Percentiles rank a stretch among this genome's conserved stretches.
Conservation (phyloP, 257 asterid species). For the Primulina huaijiensis region DNA sequence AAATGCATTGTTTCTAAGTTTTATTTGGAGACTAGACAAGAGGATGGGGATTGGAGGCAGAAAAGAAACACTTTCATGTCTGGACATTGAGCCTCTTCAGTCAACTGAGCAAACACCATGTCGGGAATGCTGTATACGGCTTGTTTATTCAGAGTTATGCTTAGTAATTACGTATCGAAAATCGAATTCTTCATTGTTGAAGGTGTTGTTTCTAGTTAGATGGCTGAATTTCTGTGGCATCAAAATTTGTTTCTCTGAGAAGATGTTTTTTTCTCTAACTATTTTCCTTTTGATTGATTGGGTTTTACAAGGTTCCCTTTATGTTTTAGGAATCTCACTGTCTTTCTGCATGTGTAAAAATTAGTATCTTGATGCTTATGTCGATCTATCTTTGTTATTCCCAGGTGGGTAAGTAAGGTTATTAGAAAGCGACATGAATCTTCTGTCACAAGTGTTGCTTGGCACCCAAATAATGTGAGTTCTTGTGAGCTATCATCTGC, state of each 20-base stretch:
- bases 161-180: too few relatives aligned
- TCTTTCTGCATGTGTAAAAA: conserved; percentile 4
- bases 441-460: conserved; percentile 91
- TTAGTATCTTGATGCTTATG: conserved; percentile 13
- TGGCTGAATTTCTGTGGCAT: conserved; percentile 12
- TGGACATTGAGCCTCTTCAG: not conserved
- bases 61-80: not conserved
- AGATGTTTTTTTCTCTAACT: conserved; percentile 5
- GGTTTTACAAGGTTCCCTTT: not conserved
- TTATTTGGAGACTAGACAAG: not conserved
- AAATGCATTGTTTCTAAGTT: conserved; percentile 3
- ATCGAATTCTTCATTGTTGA: not conserved
- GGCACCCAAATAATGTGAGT: conserved; percentile 98
- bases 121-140: not conserved
- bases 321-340: conserved; percentile 4
- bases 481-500: conserved; percentile 19
- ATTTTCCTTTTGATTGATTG: conserved; percentile 10
- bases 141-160: not conserved
- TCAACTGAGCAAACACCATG: conserved; percentile 12
- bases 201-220: conserved; percentile 1
- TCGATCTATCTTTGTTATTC: conserved; percentile 20
- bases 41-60: not conserved
- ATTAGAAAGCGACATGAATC: conserved; percentile 96
- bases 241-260: not conserved
- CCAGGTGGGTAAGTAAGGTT: conserved; percentile 99